phyloP scores from a whole-genome alignment of 2,329 filamentous ascomycete genomes.

The Alternaria gaisen region DNA sequence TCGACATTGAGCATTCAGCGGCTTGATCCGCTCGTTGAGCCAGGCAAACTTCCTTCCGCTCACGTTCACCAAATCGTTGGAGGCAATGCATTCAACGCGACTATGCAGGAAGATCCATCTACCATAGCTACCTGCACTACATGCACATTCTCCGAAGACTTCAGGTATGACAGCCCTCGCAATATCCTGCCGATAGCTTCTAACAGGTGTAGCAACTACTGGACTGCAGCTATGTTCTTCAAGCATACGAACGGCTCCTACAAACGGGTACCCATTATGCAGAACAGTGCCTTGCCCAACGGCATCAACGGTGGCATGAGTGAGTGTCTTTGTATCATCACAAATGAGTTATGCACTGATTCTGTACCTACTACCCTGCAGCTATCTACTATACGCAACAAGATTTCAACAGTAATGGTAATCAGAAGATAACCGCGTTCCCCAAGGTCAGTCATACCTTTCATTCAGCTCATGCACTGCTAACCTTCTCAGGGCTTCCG shows the following conservation, averaged over 20 bases:
- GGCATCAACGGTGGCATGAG: conserved; percentile 46
- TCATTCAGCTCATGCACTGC: too few species aligned
- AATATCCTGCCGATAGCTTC: not conserved
- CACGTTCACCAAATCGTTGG: conserved; percentile 35
- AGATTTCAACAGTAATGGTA: conserved; percentile 45
- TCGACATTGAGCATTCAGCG: conserved; percentile 36
- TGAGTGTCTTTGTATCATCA: not conserved
- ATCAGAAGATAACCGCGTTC: conserved; percentile 36
- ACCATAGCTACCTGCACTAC: conserved; percentile 24
- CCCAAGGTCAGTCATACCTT: conserved; percentile 30
- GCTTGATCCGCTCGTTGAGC: conserved; percentile 39
- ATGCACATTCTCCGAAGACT: conserved; percentile 30
- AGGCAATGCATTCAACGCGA: conserved; percentile 33
- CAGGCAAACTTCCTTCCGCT: conserved; percentile 28
- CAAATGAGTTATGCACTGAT: not conserved
- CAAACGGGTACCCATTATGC: conserved; percentile 34
- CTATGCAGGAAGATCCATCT: conserved; percentile 25
- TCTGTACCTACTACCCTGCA: not conserved
- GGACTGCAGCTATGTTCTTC: conserved; percentile 45
- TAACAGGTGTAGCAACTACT: conserved; percentile 32
- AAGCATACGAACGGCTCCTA: conserved; percentile 39
- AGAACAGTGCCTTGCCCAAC: conserved; percentile 21
- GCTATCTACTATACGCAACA: conserved; percentile 45
- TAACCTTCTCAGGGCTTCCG: conserved; percentile 36
- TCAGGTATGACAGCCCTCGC: conserved; percentile 11